Evolutionary conservation across 1,139 yeast genomes (phyloP).

Genomic region (Kluyveromyces sp.): DNA sequence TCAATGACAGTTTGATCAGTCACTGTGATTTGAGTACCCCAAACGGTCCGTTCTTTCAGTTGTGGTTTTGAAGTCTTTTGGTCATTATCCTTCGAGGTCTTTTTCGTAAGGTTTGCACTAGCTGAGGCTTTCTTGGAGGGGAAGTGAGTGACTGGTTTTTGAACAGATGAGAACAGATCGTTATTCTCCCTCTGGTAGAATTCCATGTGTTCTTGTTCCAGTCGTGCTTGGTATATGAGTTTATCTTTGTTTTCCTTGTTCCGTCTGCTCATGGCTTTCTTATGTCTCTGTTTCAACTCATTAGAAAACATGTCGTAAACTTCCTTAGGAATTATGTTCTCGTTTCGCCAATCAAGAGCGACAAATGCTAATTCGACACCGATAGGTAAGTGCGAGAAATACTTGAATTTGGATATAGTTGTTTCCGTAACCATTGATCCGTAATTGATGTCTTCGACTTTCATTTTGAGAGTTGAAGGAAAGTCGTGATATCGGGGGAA

Average conservation of each 20-base stretch:
- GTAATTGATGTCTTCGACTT: conserved; percentile 62
- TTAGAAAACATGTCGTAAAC: conserved; percentile 50
- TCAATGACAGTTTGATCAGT: conserved; percentile 22
- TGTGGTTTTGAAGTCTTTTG: background rate
- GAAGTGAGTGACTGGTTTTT: background rate
- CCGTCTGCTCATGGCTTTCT: conserved; percentile 46
- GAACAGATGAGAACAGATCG: conserved; percentile 12
- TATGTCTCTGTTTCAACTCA: conserved; percentile 57
- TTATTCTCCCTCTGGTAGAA: conserved; percentile 55
- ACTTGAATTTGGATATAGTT: conserved; percentile 58
- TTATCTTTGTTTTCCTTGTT: conserved; percentile 61
- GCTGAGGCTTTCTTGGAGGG: conserved; percentile 6
- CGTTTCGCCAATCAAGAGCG: conserved; percentile 73
- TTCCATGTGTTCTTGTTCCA: conserved; percentile 51
- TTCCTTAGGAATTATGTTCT: conserved; percentile 39
- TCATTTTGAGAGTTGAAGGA: conserved; percentile 57
- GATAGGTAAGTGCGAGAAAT: conserved; percentile 71
- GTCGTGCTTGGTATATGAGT: conserved; percentile 51
- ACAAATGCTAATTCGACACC: conserved; percentile 81
- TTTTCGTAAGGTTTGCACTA: conserved; percentile 6
- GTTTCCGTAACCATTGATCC: conserved; percentile 49
- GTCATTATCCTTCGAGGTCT: background rate
- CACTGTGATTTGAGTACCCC: conserved; percentile 55
- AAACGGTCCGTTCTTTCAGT: conserved; percentile 40
- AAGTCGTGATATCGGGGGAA: conserved; percentile 57